Evolutionary conservation across 2,329 filamentous ascomycete genomes (phyloP), one percentile per base, ranked within the genome.

Genomic region (Ascochyta lentis): DNA sequence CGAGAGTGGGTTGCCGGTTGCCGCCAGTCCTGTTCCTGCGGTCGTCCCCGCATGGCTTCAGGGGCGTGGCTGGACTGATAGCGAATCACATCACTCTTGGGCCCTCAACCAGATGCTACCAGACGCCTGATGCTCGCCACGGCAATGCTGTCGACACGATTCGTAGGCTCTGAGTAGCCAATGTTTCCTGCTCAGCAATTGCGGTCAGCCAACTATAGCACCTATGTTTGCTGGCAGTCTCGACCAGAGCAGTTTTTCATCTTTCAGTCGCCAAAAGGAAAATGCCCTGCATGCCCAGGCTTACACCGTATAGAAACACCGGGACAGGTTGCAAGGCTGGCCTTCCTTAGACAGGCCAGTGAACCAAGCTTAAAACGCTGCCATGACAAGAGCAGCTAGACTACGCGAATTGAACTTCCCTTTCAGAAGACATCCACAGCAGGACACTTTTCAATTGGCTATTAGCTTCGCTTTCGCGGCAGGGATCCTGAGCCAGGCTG

Each of bases 1-100:
- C 49, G 26, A 54, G 41, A 49, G 62, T 59, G 59, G 58, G 48
- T 37, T 58, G 31, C 45, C 45, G 49, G 46, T 39, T 49, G 53
- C 56, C 63, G 66, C 64, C 50, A 65, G 59, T 56, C 65, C 62
- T 69, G 69, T 70, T 68, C 65, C 64, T 69, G 61, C 49, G 29
- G 46, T 41, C 40, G 31, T 50, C 56, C 62, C 63, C 60, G 61
- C 59, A 66, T 53, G 42, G 46, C 49, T 58, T 58, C 68, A 66
- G 60, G 68, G 67, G 66, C 51, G 53, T 19, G 39, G 26, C 61
- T 54, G 61, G 49, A 58, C 51, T 49, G 57, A 50, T 45, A 52
- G 51, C 67, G 59, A 69, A 71, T 69, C 65, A 67, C 57, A 56
- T 31, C 46, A 60, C 26, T 42, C 39, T 59, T 46, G 52, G 45